These are phyloP conservation scores for Paracoccidioides brasiliensis DNA, from an alignment of 2,329 filamentous ascomycete species.

Conservation along the genomic window DNA sequence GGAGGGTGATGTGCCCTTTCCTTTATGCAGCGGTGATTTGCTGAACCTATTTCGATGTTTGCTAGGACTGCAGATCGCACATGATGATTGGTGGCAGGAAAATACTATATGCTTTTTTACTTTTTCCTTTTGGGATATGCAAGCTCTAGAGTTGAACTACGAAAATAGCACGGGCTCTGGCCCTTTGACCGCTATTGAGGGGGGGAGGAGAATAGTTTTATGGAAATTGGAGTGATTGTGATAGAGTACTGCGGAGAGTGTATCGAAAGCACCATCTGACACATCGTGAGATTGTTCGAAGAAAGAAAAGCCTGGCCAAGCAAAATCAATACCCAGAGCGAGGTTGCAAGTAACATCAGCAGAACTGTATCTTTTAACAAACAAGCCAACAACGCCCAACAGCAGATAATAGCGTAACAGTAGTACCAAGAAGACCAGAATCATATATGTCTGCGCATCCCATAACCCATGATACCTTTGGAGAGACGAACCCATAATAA, in stretches of 20 bases:
- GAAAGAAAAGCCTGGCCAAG: background rate
- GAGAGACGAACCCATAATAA: constrained; percentile 1
- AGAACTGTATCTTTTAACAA: background rate
- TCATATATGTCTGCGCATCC: background rate
- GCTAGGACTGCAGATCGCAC: background rate
- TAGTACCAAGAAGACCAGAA: background rate
- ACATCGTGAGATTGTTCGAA: background rate
- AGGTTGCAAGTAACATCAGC: background rate
- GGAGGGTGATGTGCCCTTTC: background rate
- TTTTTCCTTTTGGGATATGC: background rate
- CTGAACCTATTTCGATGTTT: background rate
- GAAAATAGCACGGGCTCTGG: too few species aligned
- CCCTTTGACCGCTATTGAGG: too few species aligned
- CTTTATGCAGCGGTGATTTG: background rate
- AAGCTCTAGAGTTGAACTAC: background rate
- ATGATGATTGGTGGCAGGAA: background rate
- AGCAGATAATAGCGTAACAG: background rate
- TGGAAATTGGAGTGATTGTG: background rate
- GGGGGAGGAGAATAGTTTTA: background rate
- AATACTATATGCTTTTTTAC: too few species aligned
- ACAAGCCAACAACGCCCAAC: background rate
- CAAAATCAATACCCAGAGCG: background rate
- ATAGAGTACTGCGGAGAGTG: background rate
- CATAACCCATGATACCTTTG: background rate
- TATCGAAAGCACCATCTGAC: background rate